A percentile compares a stretch with the other conserved stretches of the same genome.
Conservation (phyloP, 2,329 filamentous ascomycete genomes). For the Penicillium sp. region DNA sequence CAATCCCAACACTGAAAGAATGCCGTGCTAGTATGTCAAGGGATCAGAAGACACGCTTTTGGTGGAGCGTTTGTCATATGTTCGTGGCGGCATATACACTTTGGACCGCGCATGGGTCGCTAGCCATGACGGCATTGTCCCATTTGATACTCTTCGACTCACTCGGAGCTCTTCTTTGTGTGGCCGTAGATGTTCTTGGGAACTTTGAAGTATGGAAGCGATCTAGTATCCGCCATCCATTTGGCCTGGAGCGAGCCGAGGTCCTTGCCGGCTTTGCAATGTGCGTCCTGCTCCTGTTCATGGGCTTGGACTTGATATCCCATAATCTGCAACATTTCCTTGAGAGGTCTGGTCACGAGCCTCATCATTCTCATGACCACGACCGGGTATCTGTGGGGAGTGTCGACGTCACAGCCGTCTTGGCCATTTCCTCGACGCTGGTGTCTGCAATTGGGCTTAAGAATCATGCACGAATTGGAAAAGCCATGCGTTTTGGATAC, state of each 20-base stretch:
- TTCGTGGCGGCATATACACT: conserved; percentile 83
- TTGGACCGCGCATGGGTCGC: conserved; percentile 81
- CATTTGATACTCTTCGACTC: conserved; percentile 96
- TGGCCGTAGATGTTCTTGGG: conserved; percentile 86
- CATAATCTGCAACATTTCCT: conserved; percentile 94
- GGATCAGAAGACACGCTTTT: conserved; percentile 80
- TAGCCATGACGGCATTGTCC: conserved; percentile 89
- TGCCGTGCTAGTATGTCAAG: conserved; percentile 88
- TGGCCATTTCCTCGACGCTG: conserved; percentile 81
- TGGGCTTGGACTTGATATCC: conserved; percentile 92
- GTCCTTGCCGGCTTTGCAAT: conserved; percentile 95
- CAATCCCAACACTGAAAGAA: conserved; percentile 86
- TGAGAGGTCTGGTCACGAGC: conserved; percentile 74
- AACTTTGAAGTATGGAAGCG: conserved; percentile 99
- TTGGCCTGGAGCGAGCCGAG: conserved; percentile 88
- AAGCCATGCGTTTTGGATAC: conserved; percentile 84
- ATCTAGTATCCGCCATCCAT: conserved; percentile 90
- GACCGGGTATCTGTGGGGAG: conserved; percentile 73
- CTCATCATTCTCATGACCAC: conserved; percentile 73
- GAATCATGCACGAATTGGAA: conserved; percentile 91
- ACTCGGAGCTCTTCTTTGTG: conserved; percentile 87
- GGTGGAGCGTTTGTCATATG: conserved; percentile 90
- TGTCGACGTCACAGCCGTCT: conserved; percentile 79
- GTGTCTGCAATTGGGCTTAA: conserved; percentile 85
- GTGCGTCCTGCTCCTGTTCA: conserved; percentile 95